Base-by-base conservation (phyloP, 441 rosid species). In the Adansonia madagascariensis region DNA sequence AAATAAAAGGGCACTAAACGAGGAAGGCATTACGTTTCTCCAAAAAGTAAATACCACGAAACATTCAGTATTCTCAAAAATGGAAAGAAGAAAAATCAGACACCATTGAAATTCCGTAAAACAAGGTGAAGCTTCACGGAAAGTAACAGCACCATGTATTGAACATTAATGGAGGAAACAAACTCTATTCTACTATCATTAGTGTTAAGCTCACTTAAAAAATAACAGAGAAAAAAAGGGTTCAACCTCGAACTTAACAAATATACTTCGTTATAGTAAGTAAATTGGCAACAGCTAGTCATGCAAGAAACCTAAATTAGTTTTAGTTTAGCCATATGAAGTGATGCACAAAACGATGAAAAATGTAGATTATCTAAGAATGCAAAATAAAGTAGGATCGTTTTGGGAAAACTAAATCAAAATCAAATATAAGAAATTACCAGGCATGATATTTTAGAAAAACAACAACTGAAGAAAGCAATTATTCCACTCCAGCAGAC, bases 401-500 rank as follows among this genome's bases (percentile, higher is more conserved):
- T 44, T 44, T 44, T 1, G 49, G 11, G 49, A 44, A 43, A 43
- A 43, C 46, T 43, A 43, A 43, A n/a, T 27, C 20, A 27, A 52
- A 53, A 27, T n/a, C 56, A 71, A 15, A 18, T 11, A 46, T 73
- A 15, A 39, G 53, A 43, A 56, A 8, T 77, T 82, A 88, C 88
- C 90, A 79, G 73, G 27, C 46, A 62, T 55, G 64, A 7, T 18
- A 61, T 60, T 60, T 7, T 12, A 18, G 59, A 55, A 44, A 76
- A n/a, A n/a, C n/a, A 53, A 39, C 10, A 64, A 43, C 35, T 27
- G 35, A 31, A 75, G 11, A 14, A 64, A 53, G 39, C 67, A 82
- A 65, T 72, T 81, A 77, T 11, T 78, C 89, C 46, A 81, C 79
- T 85, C 92, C 74, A 53, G 69, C 55, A 17, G 81, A 74, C 74